These are phyloP conservation scores for Pneumocystis wakefieldiae DNA, from an alignment of 1,139 yeast genomes.

Conservation along the genomic window DNA sequence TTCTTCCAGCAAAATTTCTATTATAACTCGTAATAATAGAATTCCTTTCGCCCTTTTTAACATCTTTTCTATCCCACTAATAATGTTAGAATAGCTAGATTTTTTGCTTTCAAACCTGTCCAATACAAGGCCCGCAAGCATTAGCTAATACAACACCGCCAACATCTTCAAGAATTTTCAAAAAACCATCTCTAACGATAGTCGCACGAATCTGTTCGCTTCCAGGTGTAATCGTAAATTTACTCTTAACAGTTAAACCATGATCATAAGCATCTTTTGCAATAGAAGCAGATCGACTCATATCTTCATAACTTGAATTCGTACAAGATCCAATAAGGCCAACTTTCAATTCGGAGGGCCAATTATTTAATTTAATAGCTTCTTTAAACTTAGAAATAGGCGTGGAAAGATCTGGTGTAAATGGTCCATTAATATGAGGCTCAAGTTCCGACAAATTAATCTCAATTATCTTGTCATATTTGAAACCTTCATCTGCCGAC, in stretches of 20 bases:
- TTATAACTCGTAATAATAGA: slow-evolving; percentile 96
- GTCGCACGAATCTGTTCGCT: slow-evolving; percentile 98
- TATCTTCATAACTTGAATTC: slow-evolving; percentile 96
- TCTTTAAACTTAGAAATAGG: slow-evolving; percentile 88
- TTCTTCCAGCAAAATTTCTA: slow-evolving; percentile 98
- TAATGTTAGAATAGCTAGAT: neutral
- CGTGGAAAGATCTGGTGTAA: slow-evolving; percentile 98
- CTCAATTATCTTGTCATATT: slow-evolving; percentile 91
- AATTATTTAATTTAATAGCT: slow-evolving; percentile 70
- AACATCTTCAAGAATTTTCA: slow-evolving; percentile 73
- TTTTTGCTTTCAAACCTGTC: slow-evolving; percentile 30
- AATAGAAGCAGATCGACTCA: slow-evolving; percentile 94
- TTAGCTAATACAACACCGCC: slow-evolving; percentile 95
- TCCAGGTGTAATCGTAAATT: slow-evolving; percentile 95
- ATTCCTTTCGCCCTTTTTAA: slow-evolving; percentile 95
- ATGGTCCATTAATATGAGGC: slow-evolving; percentile 97
- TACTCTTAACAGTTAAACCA: slow-evolving; percentile 80
- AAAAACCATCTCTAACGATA: slow-evolving; percentile 92
- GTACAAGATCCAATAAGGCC: slow-evolving; percentile 99
- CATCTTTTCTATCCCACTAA: slow-evolving; percentile 94
- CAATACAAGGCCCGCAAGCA: slow-evolving; percentile 99
- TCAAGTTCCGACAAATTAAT: slow-evolving; percentile 88
- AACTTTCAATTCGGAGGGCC: slow-evolving; percentile 91
- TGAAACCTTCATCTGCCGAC: slow-evolving; percentile 85
- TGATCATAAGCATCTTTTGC: slow-evolving; percentile 79